Percentiles rank a stretch among this genome's conserved stretches.
phyloP scores from a whole-genome alignment of 148 eudicot genomes.

The Salicornia ramosissima region DNA sequence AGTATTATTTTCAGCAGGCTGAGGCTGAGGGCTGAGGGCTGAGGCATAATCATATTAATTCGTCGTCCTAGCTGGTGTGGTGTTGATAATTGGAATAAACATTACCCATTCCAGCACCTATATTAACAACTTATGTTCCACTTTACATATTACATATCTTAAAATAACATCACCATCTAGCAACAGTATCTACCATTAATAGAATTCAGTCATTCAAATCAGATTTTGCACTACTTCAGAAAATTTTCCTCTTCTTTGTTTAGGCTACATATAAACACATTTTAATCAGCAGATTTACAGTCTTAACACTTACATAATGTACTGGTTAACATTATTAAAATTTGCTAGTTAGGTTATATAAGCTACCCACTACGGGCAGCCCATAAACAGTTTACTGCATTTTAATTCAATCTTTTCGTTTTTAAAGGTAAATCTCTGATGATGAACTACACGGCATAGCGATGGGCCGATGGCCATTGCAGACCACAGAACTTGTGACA shows the following conservation, averaged over 20 bases:
- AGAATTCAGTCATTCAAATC: neutral
- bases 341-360: no score
- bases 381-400: no score
- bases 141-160: neutral
- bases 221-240: neutral
- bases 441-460: no score
- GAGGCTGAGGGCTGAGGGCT: no score
- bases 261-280: neutral
- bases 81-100: neutral
- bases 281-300: neutral
- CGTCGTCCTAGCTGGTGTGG: no score
- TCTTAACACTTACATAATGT: neutral
- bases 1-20: neutral
- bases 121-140: neutral
- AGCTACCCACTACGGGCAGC: no score
- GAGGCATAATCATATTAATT: no score
- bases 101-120: neutral
- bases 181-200: neutral
- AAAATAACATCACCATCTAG: neutral
- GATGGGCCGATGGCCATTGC: neutral
- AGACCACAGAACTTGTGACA: neutral
- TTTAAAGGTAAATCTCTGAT: no score
- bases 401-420: no score
- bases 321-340: neutral
- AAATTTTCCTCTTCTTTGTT: neutral